A percentile compares a stretch with the other conserved stretches of the same genome.
Evolutionary conservation across 108 stramenopile genomes (phyloP).

Genomic region (Thalassiosira profunda): DNA sequence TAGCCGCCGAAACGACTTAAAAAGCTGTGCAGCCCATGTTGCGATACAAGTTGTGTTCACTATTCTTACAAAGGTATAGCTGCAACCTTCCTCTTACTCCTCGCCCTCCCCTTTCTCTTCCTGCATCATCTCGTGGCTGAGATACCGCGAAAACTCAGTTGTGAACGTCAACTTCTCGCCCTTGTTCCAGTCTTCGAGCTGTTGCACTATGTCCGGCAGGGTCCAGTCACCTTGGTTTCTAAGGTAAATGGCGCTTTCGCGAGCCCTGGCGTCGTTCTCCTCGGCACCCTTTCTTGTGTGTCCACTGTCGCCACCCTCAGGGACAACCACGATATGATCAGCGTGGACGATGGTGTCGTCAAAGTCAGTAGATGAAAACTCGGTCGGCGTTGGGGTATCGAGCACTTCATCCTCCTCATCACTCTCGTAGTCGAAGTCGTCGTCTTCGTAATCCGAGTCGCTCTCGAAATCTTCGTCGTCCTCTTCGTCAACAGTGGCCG

Average conservation of each 20-base stretch:
- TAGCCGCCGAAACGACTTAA: no score
- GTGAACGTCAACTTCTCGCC: constrained; percentile 28
- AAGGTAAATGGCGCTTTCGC: constrained; percentile 31
- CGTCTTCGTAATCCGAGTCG: constrained; percentile 31
- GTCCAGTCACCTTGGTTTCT: constrained; percentile 38
- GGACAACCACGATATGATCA: not conserved
- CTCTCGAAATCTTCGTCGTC: constrained; percentile 23
- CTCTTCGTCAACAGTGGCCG: not conserved
- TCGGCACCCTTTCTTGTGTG: not conserved
- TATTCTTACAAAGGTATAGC: no score
- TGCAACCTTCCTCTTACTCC: not conserved
- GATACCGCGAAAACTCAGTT: constrained; percentile 27
- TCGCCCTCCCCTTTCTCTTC: constrained; percentile 15
- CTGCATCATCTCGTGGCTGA: constrained; percentile 33
- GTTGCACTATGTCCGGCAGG: constrained; percentile 32
- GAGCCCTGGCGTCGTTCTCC: constrained; percentile 10
- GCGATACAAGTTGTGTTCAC: not conserved
- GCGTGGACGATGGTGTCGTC: not conserved
- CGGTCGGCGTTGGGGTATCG: constrained; percentile 4
- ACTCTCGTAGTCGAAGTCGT: constrained; percentile 15
- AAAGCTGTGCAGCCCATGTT: no score
- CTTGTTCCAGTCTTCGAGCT: constrained; percentile 46
- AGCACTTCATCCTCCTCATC: constrained; percentile 17
- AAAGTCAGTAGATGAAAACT: not conserved
- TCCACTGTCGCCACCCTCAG: not conserved